phyloP scores from a whole-genome alignment of 2,329 filamentous ascomycete species.

The Neonectria sp. region DNA sequence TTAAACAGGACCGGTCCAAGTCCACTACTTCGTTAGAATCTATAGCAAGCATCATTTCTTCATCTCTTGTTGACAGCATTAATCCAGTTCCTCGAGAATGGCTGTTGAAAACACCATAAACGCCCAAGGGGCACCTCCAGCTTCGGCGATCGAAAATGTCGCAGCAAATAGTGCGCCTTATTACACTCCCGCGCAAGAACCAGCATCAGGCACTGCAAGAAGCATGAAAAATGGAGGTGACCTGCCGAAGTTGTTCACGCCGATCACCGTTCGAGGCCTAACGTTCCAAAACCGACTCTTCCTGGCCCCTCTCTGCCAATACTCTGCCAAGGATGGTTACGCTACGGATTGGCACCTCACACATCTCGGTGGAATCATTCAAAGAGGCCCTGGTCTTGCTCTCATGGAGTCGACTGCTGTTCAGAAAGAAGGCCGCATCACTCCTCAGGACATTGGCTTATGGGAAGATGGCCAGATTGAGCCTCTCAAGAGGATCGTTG shows the following conservation, averaged over 20 bases:
- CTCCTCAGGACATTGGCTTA: slow-evolving; percentile 10
- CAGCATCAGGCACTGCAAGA: slow-evolving; percentile 61
- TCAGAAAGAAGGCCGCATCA: slow-evolving; percentile 17
- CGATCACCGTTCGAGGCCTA: slow-evolving; percentile 61
- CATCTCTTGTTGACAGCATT: not conserved
- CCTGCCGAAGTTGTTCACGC: slow-evolving; percentile 61
- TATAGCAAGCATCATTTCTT: no score
- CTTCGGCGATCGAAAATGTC: slow-evolving; percentile 38
- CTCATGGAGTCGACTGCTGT: slow-evolving; percentile 19
- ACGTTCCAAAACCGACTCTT: slow-evolving; percentile 62
- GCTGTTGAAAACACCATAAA: not conserved
- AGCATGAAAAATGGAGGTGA: slow-evolving; percentile 46
- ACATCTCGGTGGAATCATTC: slow-evolving; percentile 17
- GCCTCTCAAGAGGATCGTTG: not conserved
- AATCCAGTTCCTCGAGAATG: not conserved
- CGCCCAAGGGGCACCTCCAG: not conserved
- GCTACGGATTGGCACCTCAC: slow-evolving; percentile 22
- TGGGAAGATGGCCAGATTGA: slow-evolving; percentile 20
- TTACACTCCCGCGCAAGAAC: slow-evolving; percentile 62
- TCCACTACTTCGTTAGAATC: no score
- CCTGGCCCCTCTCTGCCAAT: slow-evolving; percentile 63
- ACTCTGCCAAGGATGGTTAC: slow-evolving; percentile 50
- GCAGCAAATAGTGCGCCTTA: slow-evolving; percentile 55
- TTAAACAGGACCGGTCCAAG: not conserved
- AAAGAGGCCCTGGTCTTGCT: slow-evolving; percentile 13